phyloP scores from a whole-genome alignment of 192 early-diverging fungal genomes.

The Linderina pennispora region DNA sequence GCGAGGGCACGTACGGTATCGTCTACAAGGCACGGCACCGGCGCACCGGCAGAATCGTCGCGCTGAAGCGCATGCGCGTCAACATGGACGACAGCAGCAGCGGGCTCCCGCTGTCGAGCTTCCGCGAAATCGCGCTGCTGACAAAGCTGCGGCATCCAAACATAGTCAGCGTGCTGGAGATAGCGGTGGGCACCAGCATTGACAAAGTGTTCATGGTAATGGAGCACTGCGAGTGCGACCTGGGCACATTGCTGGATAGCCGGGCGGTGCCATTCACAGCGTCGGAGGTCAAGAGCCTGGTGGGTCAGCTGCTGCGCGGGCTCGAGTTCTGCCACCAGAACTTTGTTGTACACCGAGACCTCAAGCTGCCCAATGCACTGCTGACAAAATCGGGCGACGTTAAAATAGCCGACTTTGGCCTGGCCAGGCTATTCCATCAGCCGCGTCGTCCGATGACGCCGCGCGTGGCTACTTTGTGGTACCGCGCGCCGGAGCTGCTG shows the following conservation, averaged over 20 bases:
- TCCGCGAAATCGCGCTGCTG: constrained; percentile 72
- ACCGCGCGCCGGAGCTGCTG: constrained; percentile 74
- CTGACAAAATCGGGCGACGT: constrained; percentile 59
- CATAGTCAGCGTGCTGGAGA: constrained; percentile 64
- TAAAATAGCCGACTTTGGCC: constrained; percentile 82
- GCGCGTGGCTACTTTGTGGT: constrained; percentile 82
- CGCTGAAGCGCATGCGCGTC: constrained; percentile 60
- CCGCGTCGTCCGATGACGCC: constrained; percentile 71
- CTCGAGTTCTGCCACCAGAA: constrained; percentile 63
- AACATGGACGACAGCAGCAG: constrained; percentile 46
- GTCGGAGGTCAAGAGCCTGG: constrained; percentile 58
- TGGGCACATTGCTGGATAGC: constrained; percentile 20
- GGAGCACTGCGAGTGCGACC: constrained; percentile 75
- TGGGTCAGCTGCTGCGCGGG: constrained; percentile 66
- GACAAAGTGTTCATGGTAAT: constrained; percentile 85
- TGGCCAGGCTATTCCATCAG: constrained; percentile 59
- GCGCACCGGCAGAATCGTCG: constrained; percentile 44
- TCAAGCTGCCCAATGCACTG: constrained; percentile 75
- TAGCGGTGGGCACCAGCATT: constrained; percentile 61
- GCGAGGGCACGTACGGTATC: constrained; percentile 91
- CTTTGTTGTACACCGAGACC: constrained; percentile 62
- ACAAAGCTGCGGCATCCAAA: constrained; percentile 63
- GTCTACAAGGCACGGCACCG: constrained; percentile 69
- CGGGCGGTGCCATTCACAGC: constrained; percentile 13
- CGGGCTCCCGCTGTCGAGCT: constrained; percentile 58